A percentile compares a stretch with the other conserved stretches of the same genome.
phyloP scores from a whole-genome alignment of 371 early-diverging fungal genomes.

The Funneliformis caledonium region DNA sequence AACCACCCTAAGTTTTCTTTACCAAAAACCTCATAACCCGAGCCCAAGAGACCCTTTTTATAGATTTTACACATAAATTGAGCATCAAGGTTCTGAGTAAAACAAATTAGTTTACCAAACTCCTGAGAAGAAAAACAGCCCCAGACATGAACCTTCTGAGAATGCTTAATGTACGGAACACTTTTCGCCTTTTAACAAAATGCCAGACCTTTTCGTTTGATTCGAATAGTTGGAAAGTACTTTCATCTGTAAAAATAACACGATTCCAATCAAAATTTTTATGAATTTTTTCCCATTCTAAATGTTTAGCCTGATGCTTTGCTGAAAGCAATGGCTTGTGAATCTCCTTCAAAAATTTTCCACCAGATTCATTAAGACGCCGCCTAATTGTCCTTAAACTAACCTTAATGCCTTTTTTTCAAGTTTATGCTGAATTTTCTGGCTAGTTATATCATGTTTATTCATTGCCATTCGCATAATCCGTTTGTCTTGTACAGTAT shows the following conservation, averaged over 20 bases:
- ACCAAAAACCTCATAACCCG: slow-evolving; percentile 7
- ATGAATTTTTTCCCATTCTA: background rate
- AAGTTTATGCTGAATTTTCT: too few species aligned
- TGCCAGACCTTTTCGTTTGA: background rate
- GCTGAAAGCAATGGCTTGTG: background rate
- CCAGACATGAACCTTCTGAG: slow-evolving; percentile 10
- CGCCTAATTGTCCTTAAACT: background rate
- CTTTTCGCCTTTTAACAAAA: background rate
- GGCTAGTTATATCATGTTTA: too few species aligned
- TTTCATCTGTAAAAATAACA: slow-evolving; percentile 9
- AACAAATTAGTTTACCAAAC: slow-evolving; percentile 12
- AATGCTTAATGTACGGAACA: background rate
- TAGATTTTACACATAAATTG: slow-evolving; percentile 1
- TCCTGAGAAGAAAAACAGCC: background rate
- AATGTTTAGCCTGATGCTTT: background rate
- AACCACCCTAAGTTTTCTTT: slow-evolving; percentile 12
- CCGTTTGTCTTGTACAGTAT: too few species aligned
- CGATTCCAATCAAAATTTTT: background rate
- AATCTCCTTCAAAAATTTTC: background rate
- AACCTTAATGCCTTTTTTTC: background rate
- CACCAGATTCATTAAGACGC: background rate
- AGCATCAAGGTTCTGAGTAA: background rate
- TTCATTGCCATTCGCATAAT: too few species aligned
- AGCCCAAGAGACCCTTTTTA: background rate
- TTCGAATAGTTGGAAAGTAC: background rate